phyloP scores from a whole-genome alignment of 169 alveolate genomes.

The Theileria annulata region DNA sequence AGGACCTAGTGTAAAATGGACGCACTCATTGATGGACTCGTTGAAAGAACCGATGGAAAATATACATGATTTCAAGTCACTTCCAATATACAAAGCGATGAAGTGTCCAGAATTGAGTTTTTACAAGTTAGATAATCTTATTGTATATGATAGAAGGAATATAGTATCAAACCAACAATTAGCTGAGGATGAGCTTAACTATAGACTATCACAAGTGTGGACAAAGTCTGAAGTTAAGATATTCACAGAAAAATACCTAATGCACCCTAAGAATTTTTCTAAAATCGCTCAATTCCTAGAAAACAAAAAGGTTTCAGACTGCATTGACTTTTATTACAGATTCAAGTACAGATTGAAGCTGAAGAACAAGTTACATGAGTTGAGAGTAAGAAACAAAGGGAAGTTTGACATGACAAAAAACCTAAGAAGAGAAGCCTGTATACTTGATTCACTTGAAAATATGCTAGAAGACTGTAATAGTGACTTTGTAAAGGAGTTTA shows the following conservation, averaged over 20 bases:
- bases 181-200: slow-evolving; percentile 48
- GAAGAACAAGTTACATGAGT: slow-evolving; percentile 53
- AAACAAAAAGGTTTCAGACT: slow-evolving; percentile 80
- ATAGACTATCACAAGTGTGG: slow-evolving; percentile 77
- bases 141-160: slow-evolving; percentile 51
- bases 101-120: slow-evolving; percentile 48
- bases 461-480: slow-evolving; percentile 57
- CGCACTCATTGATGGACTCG: slow-evolving; percentile 65
- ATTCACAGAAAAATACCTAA: slow-evolving; percentile 80
- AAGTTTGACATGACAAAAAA: slow-evolving; percentile 54
- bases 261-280: slow-evolving; percentile 86
- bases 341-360: slow-evolving; percentile 65
- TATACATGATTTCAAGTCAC: slow-evolving; percentile 55
- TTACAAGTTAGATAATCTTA: slow-evolving; percentile 38
- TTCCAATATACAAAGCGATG: slow-evolving; percentile 58
- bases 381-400: slow-evolving; percentile 25
- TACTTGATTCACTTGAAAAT: slow-evolving; percentile 44
- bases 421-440: slow-evolving; percentile 53
- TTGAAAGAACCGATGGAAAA: slow-evolving; percentile 48
- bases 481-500: slow-evolving; percentile 27
- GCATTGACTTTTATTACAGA: slow-evolving; percentile 77
- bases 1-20: slow-evolving; percentile 80
- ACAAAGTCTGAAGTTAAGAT: slow-evolving; percentile 76
- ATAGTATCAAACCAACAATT: slow-evolving; percentile 36
- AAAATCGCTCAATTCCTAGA: slow-evolving; percentile 84